A percentile compares a stretch with the other conserved stretches of the same genome.
These are phyloP conservation scores for Helotiales sp. DNA, from an alignment of 2,329 filamentous ascomycete genomes.

Conservation along the genomic window DNA sequence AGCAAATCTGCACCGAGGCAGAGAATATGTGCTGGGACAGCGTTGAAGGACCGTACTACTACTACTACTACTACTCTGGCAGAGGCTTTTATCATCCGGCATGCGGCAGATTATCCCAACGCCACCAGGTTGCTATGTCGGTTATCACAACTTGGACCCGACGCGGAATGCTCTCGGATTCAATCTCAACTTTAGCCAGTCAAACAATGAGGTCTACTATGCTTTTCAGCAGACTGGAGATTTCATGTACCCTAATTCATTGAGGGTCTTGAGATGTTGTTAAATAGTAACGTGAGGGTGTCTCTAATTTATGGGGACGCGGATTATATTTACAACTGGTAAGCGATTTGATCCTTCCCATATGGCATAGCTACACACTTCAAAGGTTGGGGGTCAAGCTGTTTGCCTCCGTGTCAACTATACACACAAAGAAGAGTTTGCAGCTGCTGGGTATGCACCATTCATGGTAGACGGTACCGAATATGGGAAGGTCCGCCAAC, in stretches of 20 bases:
- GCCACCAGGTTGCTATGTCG: slow-evolving; percentile 54
- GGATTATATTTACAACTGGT: slow-evolving; percentile 38
- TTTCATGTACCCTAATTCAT: slow-evolving; percentile 64
- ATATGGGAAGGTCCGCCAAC: slow-evolving; percentile 64
- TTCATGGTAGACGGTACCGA: slow-evolving; percentile 58
- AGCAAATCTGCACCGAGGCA: slow-evolving; percentile 56
- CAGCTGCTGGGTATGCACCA: slow-evolving; percentile 59
- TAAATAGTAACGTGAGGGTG: slow-evolving; percentile 56
- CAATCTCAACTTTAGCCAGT: slow-evolving; percentile 45
- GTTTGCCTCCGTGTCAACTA: slow-evolving; percentile 57
- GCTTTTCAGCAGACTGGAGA: slow-evolving; percentile 59
- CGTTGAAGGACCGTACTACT: slow-evolving; percentile 51
- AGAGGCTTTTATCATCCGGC: slow-evolving; percentile 56
- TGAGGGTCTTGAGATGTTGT: slow-evolving; percentile 50
- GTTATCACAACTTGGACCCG: slow-evolving; percentile 39
- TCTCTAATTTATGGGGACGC: slow-evolving; percentile 62
- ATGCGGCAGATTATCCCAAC: slow-evolving; percentile 57
- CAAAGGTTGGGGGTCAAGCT: slow-evolving; percentile 57
- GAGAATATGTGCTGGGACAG: slow-evolving; percentile 60
- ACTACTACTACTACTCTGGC: slow-evolving; percentile 41
- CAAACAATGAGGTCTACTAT: slow-evolving; percentile 47
- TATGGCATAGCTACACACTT: neutral
- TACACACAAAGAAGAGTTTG: slow-evolving; percentile 53
- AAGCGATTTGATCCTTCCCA: neutral
- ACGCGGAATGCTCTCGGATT: slow-evolving; percentile 25